phyloP scores from a whole-genome alignment of 495 filamentous ascomycete species.

The Aspergillus nanangensis region DNA sequence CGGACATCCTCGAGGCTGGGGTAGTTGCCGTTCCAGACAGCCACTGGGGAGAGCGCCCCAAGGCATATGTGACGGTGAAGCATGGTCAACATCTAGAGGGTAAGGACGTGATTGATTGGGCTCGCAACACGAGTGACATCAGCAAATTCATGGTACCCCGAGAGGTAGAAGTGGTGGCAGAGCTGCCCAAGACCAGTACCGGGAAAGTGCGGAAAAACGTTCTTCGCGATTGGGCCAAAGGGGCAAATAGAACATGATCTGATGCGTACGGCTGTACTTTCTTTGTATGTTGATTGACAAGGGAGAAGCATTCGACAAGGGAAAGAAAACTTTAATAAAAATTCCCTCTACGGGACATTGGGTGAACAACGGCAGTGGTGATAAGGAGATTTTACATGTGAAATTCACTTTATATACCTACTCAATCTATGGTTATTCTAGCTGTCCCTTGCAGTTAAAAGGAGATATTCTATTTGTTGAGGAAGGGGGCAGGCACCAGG shows the following conservation, averaged over 20 bases:
- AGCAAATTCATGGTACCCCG: conserved; percentile 94
- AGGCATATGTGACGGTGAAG: conserved; percentile 86
- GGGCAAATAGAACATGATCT: conserved; percentile 13
- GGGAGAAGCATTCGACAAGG: no score
- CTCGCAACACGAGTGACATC: conserved; percentile 69
- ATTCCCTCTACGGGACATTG: no score
- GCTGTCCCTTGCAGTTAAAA: no score
- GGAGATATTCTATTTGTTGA: no score
- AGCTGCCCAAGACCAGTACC: conserved; percentile 94
- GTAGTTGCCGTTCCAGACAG: conserved; percentile 86
- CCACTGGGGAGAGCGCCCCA: conserved; percentile 93
- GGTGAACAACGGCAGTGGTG: no score
- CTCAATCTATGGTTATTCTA: no score
- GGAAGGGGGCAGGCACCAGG: no score
- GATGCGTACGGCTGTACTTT: no score
- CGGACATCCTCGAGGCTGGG: conserved; percentile 83
- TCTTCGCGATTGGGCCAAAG: conserved; percentile 76
- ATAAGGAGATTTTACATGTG: no score
- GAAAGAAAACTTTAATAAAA: no score
- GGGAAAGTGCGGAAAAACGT: conserved; percentile 97
- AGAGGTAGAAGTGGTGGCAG: conserved; percentile 82
- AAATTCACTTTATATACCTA: no score
- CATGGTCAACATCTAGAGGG: conserved; percentile 54
- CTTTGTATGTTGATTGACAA: no score
- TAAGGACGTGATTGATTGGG: conserved; percentile 80